These are phyloP conservation scores for Phytophthora syringae DNA, from an alignment of 352 stramenopile genomes.

Conservation along the genomic window DNA sequence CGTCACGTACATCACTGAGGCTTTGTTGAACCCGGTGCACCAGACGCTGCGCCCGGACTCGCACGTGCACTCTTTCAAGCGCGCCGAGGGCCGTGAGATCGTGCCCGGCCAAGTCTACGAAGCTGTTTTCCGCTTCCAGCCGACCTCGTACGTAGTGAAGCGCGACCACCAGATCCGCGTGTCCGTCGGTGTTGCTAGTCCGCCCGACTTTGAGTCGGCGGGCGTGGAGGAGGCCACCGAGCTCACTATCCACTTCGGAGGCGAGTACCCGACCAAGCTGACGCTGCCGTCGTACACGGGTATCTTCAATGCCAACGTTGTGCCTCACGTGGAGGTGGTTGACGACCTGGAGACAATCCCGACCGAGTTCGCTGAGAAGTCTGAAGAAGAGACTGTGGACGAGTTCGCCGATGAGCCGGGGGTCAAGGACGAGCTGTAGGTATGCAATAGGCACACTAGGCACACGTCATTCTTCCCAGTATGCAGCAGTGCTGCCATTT, in stretches of 20 bases:
- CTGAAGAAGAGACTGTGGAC: slow-evolving; percentile 44
- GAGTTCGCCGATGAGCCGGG: slow-evolving; percentile 63
- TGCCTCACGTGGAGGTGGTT: slow-evolving; percentile 42
- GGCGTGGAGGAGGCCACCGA: slow-evolving; percentile 61
- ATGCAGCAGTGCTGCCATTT: slow-evolving; percentile 6
- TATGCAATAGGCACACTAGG: slow-evolving; percentile 17
- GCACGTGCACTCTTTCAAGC: slow-evolving; percentile 75
- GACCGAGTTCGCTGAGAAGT: slow-evolving; percentile 26
- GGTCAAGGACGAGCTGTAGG: slow-evolving; percentile 62
- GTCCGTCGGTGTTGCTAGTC: slow-evolving; percentile 63
- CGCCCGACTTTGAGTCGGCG: slow-evolving; percentile 63
- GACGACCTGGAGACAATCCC: slow-evolving; percentile 37
- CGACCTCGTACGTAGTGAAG: slow-evolving; percentile 81
- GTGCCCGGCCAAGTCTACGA: slow-evolving; percentile 75
- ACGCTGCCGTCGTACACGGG: slow-evolving; percentile 68
- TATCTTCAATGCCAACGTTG: slow-evolving; percentile 69
- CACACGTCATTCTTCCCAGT: slow-evolving; percentile 10
- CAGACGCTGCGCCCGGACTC: slow-evolving; percentile 60
- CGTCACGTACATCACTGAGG: slow-evolving; percentile 85
- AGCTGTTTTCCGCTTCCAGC: slow-evolving; percentile 77
- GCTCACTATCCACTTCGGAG: slow-evolving; percentile 79
- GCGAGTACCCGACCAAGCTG: slow-evolving; percentile 71
- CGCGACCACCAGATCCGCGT: slow-evolving; percentile 79
- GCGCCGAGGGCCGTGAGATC: slow-evolving; percentile 63
- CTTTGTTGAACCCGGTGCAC: slow-evolving; percentile 76